These are phyloP conservation scores for Pythium rishiriense DNA, from an alignment of 352 stramenopile species.

Conservation along the genomic window DNA sequence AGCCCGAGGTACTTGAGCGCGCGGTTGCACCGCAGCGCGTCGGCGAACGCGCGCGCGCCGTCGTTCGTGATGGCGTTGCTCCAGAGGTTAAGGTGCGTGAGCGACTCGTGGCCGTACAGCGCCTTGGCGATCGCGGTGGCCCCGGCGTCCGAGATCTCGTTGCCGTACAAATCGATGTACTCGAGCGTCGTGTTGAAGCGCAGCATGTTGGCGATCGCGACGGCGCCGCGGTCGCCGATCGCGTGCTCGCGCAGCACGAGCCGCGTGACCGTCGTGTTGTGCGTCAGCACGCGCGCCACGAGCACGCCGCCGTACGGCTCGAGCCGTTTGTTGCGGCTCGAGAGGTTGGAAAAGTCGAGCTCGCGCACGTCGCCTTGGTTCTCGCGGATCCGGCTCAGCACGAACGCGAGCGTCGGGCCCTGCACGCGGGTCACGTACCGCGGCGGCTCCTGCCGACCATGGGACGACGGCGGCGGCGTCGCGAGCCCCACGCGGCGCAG, in stretches of 20 bases:
- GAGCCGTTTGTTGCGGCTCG: conserved; percentile 55
- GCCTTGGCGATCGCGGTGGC: conserved; percentile 59
- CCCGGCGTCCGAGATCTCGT: conserved; percentile 66
- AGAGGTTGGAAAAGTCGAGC: conserved; percentile 69
- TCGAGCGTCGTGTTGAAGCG: conserved; percentile 68
- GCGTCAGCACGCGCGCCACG: conserved; percentile 62
- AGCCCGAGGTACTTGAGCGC: conserved; percentile 61
- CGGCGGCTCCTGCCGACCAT: background rate
- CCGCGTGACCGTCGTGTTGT: conserved; percentile 59
- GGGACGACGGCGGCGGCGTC: conserved; percentile 14
- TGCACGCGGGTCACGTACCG: conserved; percentile 15
- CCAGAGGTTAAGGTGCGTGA: conserved; percentile 56
- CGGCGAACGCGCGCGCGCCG: conserved; percentile 47
- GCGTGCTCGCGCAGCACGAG: conserved; percentile 69
- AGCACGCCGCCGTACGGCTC: conserved; percentile 52
- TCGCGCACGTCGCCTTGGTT: conserved; percentile 69
- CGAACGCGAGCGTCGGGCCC: conserved; percentile 55
- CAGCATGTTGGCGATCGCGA: conserved; percentile 71
- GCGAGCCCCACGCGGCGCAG: conserved; percentile 11
- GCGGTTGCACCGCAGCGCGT: conserved; percentile 66
- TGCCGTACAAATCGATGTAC: conserved; percentile 67
- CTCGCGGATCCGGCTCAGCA: conserved; percentile 52
- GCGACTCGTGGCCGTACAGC: conserved; percentile 70
- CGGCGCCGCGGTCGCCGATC: conserved; percentile 62
- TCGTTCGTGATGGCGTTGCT: conserved; percentile 65